A percentile compares a stretch with the other conserved stretches of the same genome.
These are phyloP conservation scores for Daedaleopsis nitida DNA, from an alignment of 768 basidiomycete genomes.

Conservation along the genomic window DNA sequence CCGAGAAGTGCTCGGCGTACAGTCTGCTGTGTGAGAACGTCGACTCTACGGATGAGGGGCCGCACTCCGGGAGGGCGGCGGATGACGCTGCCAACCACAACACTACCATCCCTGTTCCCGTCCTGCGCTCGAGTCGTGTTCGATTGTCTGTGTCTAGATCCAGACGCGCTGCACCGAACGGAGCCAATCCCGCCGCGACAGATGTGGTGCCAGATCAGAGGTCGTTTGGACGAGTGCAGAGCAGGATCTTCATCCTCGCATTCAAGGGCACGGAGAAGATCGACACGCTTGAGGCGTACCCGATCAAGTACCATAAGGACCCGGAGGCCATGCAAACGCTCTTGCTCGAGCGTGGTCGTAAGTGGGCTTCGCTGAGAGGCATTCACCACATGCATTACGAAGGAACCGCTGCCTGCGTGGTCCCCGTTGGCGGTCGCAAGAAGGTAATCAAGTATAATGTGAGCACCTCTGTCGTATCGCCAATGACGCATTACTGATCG, in stretches of 20 bases:
- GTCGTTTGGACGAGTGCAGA: conserved; percentile 39
- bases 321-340: conserved; percentile 40
- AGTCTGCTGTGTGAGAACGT: conserved; percentile 53
- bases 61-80: neutral
- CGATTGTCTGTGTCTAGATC: neutral
- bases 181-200: too few relatives aligned
- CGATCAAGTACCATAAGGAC: conserved; percentile 50
- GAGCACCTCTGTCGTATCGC: neutral
- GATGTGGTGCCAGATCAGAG: conserved; percentile 21
- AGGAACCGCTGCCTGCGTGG: conserved; percentile 46
- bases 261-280: conserved; percentile 56
- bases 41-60: conserved; percentile 46
- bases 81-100: neutral
- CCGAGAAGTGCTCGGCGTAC: conserved; percentile 43
- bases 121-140: neutral
- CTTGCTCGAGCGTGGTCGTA: conserved; percentile 51
- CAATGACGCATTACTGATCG: neutral
- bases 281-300: conserved; percentile 50
- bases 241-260: conserved; percentile 36
- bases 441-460: conserved; percentile 52
- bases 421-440: conserved; percentile 3
- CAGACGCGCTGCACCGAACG: neutral
- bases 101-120: conserved; percentile 6
- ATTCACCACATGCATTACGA: conserved; percentile 39
- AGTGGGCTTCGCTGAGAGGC: conserved; percentile 54